Percentiles rank a stretch among this genome's conserved stretches.
Evolutionary conservation across 805 yeast genomes (phyloP).

Genomic region (Yarrowia sp.): DNA sequence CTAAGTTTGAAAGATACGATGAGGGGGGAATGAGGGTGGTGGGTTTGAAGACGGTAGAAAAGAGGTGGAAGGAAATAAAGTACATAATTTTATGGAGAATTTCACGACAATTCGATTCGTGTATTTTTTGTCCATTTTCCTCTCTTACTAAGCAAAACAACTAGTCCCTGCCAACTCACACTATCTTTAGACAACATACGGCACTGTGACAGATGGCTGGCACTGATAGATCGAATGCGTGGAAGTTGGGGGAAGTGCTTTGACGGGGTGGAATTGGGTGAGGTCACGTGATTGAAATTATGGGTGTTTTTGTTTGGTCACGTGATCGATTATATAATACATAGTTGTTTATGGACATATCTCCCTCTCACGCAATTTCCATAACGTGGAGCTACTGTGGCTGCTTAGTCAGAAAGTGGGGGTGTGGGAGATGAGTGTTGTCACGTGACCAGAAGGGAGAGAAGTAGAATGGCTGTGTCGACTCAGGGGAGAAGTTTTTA

Average conservation of each 20-base stretch:
- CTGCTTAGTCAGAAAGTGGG: constrained; percentile 1
- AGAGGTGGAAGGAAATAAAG: too few relatives aligned
- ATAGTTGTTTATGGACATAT: not conserved
- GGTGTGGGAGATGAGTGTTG: too few relatives aligned
- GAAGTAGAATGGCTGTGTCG: too few relatives aligned
- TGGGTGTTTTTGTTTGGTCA: not conserved
- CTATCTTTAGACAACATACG: constrained; percentile 4
- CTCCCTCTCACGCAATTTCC: not conserved
- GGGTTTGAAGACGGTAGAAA: too few relatives aligned
- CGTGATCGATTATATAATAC: not conserved
- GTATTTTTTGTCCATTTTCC: too few relatives aligned
- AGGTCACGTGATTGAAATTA: too few relatives aligned
- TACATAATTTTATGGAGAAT: too few relatives aligned
- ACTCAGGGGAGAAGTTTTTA: too few relatives aligned
- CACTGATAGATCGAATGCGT: not conserved
- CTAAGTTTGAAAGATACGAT: constrained; percentile 6
- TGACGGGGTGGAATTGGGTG: too few relatives aligned
- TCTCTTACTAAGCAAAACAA: not conserved
- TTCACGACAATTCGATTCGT: too few relatives aligned
- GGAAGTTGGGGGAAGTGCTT: not conserved
- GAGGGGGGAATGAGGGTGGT: too few relatives aligned
- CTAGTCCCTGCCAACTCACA: not conserved
- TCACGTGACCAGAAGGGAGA: not conserved
- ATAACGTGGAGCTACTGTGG: not conserved
- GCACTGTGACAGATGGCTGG: not conserved